Conservation (phyloP, 352 stramenopile genomes). For the Pythium periplocum region DNA sequence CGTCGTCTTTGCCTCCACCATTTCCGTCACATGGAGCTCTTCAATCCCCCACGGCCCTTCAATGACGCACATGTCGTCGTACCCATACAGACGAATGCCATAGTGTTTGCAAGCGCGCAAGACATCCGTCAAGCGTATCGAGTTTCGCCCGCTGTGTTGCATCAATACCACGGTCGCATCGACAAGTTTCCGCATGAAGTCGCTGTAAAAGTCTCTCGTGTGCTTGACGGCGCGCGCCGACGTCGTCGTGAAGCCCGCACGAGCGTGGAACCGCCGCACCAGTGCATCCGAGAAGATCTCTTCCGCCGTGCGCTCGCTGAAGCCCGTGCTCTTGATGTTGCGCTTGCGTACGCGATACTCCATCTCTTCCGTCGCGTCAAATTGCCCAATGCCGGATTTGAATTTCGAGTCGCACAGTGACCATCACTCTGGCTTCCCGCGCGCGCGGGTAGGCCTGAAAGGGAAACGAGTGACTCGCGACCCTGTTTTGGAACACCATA, state of each 20-base stretch:
- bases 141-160: conserved; percentile 34
- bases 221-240: conserved; percentile 28
- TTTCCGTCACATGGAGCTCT: conserved; percentile 64
- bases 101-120: conserved; percentile 55
- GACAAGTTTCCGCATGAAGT: conserved; percentile 56
- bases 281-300: conserved; percentile 34
- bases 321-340: conserved; percentile 10
- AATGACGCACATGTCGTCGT: conserved; percentile 68
- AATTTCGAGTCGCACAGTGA: conserved; percentile 17
- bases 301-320: background rate
- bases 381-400: conserved; percentile 13
- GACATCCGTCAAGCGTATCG: conserved; percentile 58
- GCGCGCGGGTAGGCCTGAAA: conserved; percentile 7
- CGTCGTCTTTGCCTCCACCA: conserved; percentile 40
- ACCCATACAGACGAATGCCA: conserved; percentile 73
- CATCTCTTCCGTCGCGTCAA: conserved; percentile 4
- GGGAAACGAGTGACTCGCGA: conserved; percentile 10
- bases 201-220: conserved; percentile 38
- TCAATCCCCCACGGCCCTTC: conserved; percentile 18
- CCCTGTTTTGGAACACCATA: conserved; percentile 2
- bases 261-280: conserved; percentile 65
- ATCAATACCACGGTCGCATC: conserved; percentile 42
- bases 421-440: conserved; percentile 14
- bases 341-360: conserved; percentile 56
- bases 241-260: conserved; percentile 55